Evolutionary conservation across 2,329 filamentous ascomycete species (phyloP).

Genomic region (Colletotrichum sp.): DNA sequence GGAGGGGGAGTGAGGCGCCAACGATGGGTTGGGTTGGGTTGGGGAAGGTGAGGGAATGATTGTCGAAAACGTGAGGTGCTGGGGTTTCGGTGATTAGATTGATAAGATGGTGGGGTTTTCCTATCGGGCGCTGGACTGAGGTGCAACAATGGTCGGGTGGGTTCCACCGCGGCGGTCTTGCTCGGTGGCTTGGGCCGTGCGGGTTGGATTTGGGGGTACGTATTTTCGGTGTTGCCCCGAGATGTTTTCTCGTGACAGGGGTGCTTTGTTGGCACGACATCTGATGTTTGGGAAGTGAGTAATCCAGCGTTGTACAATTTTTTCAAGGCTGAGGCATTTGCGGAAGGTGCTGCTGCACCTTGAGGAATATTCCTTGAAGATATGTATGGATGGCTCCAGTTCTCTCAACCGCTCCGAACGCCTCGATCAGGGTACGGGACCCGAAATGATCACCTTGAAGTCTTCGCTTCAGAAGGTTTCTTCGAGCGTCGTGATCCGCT

Average conservation of each 20-base stretch:
- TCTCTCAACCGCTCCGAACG: not conserved
- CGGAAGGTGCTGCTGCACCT: not conserved
- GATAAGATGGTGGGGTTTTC: slow-evolving; percentile 22
- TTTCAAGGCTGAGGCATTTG: not conserved
- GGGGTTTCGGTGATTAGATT: slow-evolving; percentile 17
- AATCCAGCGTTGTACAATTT: not conserved
- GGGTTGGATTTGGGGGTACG: not conserved
- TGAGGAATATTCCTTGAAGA: not conserved
- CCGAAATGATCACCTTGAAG: not conserved
- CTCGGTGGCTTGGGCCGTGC: not conserved
- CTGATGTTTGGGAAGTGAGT: not conserved
- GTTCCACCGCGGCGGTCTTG: not conserved
- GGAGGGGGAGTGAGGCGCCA: not conserved
- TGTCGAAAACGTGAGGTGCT: slow-evolving; percentile 19
- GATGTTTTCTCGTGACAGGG: not conserved
- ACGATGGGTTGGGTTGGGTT: not conserved
- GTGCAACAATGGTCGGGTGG: not conserved
- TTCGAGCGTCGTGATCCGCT: not conserved
- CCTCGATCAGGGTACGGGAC: not conserved
- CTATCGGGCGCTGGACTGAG: not conserved
- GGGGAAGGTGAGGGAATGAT: not conserved
- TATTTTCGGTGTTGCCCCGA: not conserved
- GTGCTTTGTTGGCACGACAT: not conserved
- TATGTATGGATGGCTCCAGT: not conserved
- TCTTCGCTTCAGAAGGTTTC: not conserved